These are phyloP conservation scores for Fusarium redolens DNA, from an alignment of 2,329 filamentous ascomycete species.

Conservation along the genomic window DNA sequence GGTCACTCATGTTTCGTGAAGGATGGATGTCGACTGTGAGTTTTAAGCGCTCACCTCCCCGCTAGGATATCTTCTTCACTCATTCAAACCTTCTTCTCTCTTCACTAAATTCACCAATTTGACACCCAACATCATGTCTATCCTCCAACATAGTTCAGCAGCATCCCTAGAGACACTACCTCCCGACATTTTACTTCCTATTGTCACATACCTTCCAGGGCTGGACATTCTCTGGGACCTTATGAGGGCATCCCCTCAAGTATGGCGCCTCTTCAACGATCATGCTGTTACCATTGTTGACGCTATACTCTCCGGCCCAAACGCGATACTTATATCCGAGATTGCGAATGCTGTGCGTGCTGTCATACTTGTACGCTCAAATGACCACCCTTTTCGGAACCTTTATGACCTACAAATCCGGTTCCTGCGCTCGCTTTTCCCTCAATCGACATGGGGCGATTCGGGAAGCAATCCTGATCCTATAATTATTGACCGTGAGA, in stretches of 20 bases:
- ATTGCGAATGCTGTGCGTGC: constrained; percentile 11
- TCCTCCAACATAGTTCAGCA: neutral
- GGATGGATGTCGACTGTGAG: neutral
- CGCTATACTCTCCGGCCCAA: constrained; percentile 15
- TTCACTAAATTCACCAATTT: neutral
- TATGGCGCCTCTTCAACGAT: constrained; percentile 19
- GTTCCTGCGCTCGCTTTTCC: neutral
- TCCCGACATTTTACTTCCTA: constrained; percentile 23
- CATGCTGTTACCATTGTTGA: constrained; percentile 11
- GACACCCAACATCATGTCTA: neutral
- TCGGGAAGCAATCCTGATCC: neutral
- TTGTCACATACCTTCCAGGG: constrained; percentile 16
- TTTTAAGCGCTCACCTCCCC: neutral
- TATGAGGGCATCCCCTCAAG: constrained; percentile 19
- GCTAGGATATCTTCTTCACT: neutral
- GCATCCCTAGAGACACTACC: constrained; percentile 16
- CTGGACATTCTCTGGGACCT: constrained; percentile 32
- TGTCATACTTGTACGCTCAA: constrained; percentile 16
- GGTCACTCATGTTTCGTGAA: neutral
- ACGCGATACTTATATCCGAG: constrained; percentile 2
- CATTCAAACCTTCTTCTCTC: neutral
- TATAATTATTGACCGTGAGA: neutral
- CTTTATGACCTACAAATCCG: neutral
- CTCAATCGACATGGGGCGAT: too few relatives aligned
- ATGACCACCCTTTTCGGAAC: constrained; percentile 9